Evolutionary conservation across 2,329 filamentous ascomycete species (phyloP).

Genomic region (Nigrospora oryzae): DNA sequence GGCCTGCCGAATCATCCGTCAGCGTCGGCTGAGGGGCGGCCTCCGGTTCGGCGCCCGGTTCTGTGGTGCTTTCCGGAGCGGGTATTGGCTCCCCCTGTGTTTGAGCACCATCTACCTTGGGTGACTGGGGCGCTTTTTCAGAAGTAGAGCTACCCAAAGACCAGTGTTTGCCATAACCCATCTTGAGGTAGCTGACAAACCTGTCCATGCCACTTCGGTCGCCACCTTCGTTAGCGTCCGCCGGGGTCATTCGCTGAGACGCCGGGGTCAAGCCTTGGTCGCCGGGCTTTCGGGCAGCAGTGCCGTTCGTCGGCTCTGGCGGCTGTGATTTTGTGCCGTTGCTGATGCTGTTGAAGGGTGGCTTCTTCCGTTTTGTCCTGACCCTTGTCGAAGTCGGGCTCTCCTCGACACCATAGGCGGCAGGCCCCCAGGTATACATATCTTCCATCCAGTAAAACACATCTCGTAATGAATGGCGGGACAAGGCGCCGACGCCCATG

Average conservation of each 20-base stretch:
- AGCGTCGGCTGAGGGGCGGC: constrained; percentile 5
- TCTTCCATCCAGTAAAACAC: constrained; percentile 83
- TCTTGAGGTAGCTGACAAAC: constrained; percentile 56
- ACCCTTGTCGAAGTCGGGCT: constrained; percentile 62
- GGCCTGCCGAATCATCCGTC: constrained; percentile 22
- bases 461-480: constrained; percentile 60
- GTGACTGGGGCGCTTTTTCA: neutral
- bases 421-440: constrained; percentile 73
- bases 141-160: constrained; percentile 25
- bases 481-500: constrained; percentile 67
- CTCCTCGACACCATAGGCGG: constrained; percentile 77
- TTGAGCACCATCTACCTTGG: too few species aligned
- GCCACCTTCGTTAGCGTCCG: constrained; percentile 7
- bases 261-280: neutral
- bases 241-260: neutral
- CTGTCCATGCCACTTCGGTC: constrained; percentile 39
- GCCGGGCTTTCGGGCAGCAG: neutral
- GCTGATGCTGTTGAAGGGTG: constrained; percentile 5
- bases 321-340: constrained; percentile 1
- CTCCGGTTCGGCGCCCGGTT: constrained; percentile 3
- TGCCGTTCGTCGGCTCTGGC: neutral
- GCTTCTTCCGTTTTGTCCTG: constrained; percentile 28
- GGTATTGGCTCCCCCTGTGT: neutral
- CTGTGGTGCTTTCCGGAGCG: constrained; percentile 2
- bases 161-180: constrained; percentile 63